Percentiles rank a stretch among this genome's conserved stretches.
Evolutionary conservation across 129 eudicot species (phyloP).

Genomic region (Flaveria linearis): DNA sequence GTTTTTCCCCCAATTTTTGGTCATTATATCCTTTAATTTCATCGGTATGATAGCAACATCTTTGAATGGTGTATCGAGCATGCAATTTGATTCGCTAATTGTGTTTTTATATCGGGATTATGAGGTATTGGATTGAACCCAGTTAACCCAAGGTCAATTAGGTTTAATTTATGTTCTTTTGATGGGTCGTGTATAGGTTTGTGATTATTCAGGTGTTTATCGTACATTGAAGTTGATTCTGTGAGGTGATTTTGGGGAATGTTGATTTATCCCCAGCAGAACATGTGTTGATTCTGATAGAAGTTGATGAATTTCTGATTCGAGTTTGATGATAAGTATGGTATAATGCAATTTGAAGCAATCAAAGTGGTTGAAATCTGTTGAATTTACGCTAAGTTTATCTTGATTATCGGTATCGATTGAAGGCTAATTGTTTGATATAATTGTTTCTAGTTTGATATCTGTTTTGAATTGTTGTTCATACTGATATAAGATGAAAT

Average conservation of each 20-base stretch:
- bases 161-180: neutral
- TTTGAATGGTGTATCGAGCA: slow-evolving; percentile 3
- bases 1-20: neutral
- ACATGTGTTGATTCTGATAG: neutral
- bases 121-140: neutral
- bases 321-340: neutral
- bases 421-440: neutral
- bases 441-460: neutral
- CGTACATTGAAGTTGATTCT: no score
- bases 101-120: neutral
- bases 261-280: neutral
- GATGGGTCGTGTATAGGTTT: no score
- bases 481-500: neutral
- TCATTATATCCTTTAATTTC: slow-evolving; percentile 1
- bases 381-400: neutral
- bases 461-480: neutral
- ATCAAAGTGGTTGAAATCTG: neutral
- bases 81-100: slow-evolving; percentile 18
- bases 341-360: neutral
- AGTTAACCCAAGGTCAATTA: slow-evolving; percentile 18
- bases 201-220: no score
- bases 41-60: neutral
- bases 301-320: slow-evolving; percentile 1
- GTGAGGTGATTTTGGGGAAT: slow-evolving; percentile 2
- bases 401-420: neutral